Conservation (phyloP, 768 basidiomycete species). For the Dacryopinax spathularia region DNA sequence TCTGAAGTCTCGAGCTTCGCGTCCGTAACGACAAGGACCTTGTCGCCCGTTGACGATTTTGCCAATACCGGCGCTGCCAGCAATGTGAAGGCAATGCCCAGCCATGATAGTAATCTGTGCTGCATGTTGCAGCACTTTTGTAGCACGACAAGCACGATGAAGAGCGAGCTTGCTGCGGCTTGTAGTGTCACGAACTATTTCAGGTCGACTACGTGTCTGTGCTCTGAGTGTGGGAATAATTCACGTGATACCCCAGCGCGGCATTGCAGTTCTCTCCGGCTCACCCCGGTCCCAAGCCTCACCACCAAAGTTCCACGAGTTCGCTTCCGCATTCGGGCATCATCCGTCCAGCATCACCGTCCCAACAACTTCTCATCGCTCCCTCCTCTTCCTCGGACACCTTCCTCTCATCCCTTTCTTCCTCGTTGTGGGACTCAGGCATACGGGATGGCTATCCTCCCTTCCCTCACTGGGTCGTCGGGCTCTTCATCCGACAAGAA, state of each 20-base stretch:
- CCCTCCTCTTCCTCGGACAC: neutral
- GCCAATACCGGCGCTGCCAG: slow-evolving; percentile 22
- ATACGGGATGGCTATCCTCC: neutral
- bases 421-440: neutral
- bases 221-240: neutral
- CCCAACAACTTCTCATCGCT: neutral
- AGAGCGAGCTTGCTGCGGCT: neutral
- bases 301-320: neutral
- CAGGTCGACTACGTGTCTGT: neutral
- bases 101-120: neutral
- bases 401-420: slow-evolving; percentile 2
- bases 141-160: neutral
- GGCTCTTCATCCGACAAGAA: neutral
- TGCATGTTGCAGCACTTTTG: neutral
- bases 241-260: neutral
- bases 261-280: neutral
- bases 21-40: slow-evolving; percentile 76
- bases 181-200: neutral
- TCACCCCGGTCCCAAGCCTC: neutral
- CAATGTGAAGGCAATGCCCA: neutral
- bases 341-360: neutral
- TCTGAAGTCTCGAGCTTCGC: slow-evolving; percentile 45
- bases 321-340: neutral
- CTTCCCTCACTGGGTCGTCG: neutral
- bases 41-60: slow-evolving; percentile 66